Evolutionary conservation across 2,329 filamentous ascomycete species (phyloP), one percentile per base, ranked within the genome.

Genomic region (Trichoderma citrinoviride): DNA sequence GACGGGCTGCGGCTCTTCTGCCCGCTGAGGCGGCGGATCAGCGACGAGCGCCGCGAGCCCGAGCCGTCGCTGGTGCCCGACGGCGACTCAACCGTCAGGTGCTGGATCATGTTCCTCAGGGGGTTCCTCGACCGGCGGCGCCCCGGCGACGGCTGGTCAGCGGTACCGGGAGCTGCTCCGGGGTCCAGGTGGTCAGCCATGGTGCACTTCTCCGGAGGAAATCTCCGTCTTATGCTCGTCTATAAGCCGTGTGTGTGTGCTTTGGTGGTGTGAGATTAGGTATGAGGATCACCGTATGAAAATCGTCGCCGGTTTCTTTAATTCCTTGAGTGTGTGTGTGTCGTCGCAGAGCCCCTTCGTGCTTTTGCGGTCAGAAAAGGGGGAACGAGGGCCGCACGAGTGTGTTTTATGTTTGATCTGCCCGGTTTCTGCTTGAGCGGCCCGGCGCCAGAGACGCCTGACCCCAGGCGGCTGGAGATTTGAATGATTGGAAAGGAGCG

Each of bases 51-150:
- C n/a, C 73, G 69, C 2, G 73, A 69, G 19, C 71, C 68, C 27
- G 70, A 69, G 7, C 71, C 70, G 21, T 75, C 71, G 33, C 73
- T 68, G 40, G 72, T 68, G 7, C 73, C 70, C 7, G 71, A 67
- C 2, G 65, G 41, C 5, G 62, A 62, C 33, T 77, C 75, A 56
- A 77, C 75, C 37, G 75, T 76, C 54, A 77, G 74, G 64, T 77
- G 75, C 66, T 76, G 74, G 71, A 77, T 77, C 73, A 77, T 77
- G 64, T 72, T 76, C 57, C 71, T 73, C 53, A 77, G 69, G 57
- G 74, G 74, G 65, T 77, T 77, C 69, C 71, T 73, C 55, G 74
- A 77, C 25, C 75, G 70, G 41, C 74, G 73, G 43, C 74, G 73
- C 69, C 73, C 71, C 1, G 73, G 60, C 56, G 66, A 68, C 49